Evolutionary conservation across 2,329 filamentous ascomycete species (phyloP).

Genomic region (Tolypocladium album): DNA sequence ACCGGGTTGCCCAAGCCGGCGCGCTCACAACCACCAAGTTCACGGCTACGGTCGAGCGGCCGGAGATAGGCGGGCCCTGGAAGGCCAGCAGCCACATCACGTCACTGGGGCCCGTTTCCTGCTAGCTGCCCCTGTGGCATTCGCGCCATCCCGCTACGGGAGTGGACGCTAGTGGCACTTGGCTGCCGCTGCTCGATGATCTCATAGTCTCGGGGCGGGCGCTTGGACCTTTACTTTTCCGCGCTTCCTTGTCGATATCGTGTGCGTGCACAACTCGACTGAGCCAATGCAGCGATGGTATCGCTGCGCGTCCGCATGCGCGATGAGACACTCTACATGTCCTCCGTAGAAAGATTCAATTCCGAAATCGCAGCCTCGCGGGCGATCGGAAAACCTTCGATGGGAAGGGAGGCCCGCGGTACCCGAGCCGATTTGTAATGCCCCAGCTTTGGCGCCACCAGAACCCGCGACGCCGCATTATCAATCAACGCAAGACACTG

Average conservation of each 20-base stretch:
- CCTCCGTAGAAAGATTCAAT: background rate
- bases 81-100: background rate
- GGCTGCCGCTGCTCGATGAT: background rate
- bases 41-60: background rate
- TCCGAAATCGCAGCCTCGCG: background rate
- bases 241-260: too few species aligned
- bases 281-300: background rate
- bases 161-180: background rate
- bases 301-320: background rate
- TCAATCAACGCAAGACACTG: background rate
- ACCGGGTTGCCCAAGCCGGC: too few species aligned
- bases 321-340: background rate
- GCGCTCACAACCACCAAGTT: too few species aligned
- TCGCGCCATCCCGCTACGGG: background rate
- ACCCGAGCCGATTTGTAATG: background rate
- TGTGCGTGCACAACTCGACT: background rate
- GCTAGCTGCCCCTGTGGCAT: background rate
- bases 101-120: background rate
- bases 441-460: background rate
- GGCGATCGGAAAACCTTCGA: background rate
- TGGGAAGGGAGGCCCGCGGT: background rate
- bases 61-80: background rate
- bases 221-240: too few species aligned
- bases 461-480: background rate
- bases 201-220: background rate